These are phyloP conservation scores for Colletotrichum higginsianum DNA, from an alignment of 2,329 filamentous ascomycete genomes.

Conservation along the genomic window DNA sequence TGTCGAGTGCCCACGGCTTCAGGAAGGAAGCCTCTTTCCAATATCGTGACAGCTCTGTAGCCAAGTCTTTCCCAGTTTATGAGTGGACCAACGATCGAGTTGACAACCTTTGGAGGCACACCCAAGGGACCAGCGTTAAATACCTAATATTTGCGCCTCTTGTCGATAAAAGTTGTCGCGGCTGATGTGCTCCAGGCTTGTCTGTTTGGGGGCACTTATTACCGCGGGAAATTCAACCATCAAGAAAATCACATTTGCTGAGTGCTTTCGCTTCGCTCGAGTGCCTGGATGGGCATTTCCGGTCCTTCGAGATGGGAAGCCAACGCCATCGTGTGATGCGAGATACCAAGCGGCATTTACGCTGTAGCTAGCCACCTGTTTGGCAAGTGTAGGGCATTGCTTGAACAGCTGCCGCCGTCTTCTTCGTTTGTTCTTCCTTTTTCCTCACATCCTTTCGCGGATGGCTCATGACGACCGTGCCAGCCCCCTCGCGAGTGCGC, in stretches of 20 bases:
- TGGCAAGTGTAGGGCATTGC: background rate
- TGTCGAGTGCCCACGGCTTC: background rate
- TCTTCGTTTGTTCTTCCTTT: background rate
- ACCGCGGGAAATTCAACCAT: background rate
- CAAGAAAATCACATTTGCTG: too few relatives aligned
- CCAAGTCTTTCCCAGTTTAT: background rate
- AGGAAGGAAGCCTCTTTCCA: constrained; percentile 3
- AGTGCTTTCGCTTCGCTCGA: background rate
- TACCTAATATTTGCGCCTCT: background rate
- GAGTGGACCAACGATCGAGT: constrained; percentile 12
- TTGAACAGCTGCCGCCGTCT: background rate
- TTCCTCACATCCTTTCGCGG: background rate
- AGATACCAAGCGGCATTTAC: constrained; percentile 23
- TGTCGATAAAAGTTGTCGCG: background rate
- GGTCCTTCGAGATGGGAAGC: background rate
- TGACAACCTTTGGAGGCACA: background rate
- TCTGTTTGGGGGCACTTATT: background rate
- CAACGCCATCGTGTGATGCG: constrained; percentile 8
- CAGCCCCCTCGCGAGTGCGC: background rate
- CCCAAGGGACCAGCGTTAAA: background rate
- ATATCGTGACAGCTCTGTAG: background rate
- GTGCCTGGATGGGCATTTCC: background rate
- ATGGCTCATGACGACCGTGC: background rate
- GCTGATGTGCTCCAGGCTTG: background rate
- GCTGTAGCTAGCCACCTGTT: background rate